Conservation (phyloP, 805 yeast genomes). For the Saccharomycopsis oosterbeekiorum region DNA sequence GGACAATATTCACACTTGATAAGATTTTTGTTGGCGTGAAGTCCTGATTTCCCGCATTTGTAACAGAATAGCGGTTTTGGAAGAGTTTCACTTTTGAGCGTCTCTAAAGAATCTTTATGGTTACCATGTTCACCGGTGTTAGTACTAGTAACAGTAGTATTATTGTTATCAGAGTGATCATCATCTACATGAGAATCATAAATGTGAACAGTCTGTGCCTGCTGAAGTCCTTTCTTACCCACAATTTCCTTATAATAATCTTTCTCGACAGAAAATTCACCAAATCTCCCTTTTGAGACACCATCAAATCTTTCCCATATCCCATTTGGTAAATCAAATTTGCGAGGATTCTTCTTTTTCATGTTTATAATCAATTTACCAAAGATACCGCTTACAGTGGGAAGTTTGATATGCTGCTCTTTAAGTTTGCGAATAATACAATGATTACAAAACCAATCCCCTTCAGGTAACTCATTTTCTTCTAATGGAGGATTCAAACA, state of each 20-base stretch:
- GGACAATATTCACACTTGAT: slow-evolving; percentile 78
- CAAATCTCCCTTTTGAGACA: slow-evolving; percentile 54
- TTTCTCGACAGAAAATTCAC: slow-evolving; percentile 63
- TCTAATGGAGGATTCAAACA: slow-evolving; percentile 88
- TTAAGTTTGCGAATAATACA: slow-evolving; percentile 41
- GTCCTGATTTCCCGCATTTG: slow-evolving; percentile 64
- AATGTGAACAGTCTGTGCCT: slow-evolving; percentile 50
- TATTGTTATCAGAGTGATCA: neutral
- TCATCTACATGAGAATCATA: slow-evolving; percentile 32
- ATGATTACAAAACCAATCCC: slow-evolving; percentile 80
- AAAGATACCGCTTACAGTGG: slow-evolving; percentile 33
- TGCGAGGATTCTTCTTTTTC: slow-evolving; percentile 52
- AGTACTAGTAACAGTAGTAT: neutral
- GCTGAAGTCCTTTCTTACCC: slow-evolving; percentile 37
- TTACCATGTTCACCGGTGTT: neutral
- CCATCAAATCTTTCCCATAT: slow-evolving; percentile 66
- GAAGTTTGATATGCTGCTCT: slow-evolving; percentile 21
- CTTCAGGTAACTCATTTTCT: slow-evolving; percentile 68
- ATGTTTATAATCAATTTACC: slow-evolving; percentile 49
- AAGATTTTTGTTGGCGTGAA: slow-evolving; percentile 36
- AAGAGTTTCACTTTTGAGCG: neutral
- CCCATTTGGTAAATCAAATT: slow-evolving; percentile 56
- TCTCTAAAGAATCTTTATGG: slow-evolving; percentile 36
- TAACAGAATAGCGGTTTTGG: slow-evolving; percentile 56
- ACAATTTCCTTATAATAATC: slow-evolving; percentile 36